phyloP scores from a whole-genome alignment of 2,329 filamentous ascomycete genomes.

The Aspergillus chevalieri region DNA sequence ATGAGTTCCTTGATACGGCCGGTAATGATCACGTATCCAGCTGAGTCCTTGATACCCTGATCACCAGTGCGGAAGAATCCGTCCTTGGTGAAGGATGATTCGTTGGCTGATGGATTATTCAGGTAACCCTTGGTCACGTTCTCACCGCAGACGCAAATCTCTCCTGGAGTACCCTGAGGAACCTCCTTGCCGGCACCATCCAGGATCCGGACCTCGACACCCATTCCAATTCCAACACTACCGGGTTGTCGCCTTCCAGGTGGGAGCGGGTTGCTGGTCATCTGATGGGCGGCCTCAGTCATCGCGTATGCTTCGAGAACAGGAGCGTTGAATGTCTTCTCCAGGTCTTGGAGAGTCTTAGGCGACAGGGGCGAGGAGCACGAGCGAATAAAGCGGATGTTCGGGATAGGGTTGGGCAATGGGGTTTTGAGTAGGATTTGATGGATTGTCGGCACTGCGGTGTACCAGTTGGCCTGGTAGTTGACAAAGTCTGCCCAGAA shows the following conservation, averaged over 20 bases:
- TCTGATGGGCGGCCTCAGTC: slow-evolving; percentile 68
- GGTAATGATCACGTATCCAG: slow-evolving; percentile 79
- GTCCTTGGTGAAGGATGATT: slow-evolving; percentile 63
- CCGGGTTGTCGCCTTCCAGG: slow-evolving; percentile 70
- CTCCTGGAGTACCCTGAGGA: slow-evolving; percentile 63
- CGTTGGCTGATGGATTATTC: slow-evolving; percentile 74
- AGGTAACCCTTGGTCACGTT: slow-evolving; percentile 82
- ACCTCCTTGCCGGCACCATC: slow-evolving; percentile 64
- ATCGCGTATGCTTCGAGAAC: slow-evolving; percentile 88
- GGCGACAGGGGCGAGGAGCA: slow-evolving; percentile 80
- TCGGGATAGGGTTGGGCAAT: slow-evolving; percentile 59
- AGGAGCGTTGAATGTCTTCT: slow-evolving; percentile 67
- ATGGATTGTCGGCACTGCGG: slow-evolving; percentile 86
- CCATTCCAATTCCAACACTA: slow-evolving; percentile 75
- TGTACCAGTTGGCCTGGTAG: slow-evolving; percentile 82
- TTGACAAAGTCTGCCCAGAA: slow-evolving; percentile 75
- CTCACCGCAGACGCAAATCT: slow-evolving; percentile 75
- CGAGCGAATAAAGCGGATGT: slow-evolving; percentile 80
- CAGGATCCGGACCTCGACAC: slow-evolving; percentile 74
- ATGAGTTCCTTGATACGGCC: slow-evolving; percentile 92
- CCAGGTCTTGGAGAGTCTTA: slow-evolving; percentile 72
- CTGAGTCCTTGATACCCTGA: slow-evolving; percentile 71
- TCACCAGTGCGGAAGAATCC: slow-evolving; percentile 86
- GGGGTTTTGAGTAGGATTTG: slow-evolving; percentile 76
- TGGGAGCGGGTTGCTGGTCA: slow-evolving; percentile 57